Evolutionary conservation across 805 yeast genomes (phyloP).

Genomic region (Monosporozyma solicola): DNA sequence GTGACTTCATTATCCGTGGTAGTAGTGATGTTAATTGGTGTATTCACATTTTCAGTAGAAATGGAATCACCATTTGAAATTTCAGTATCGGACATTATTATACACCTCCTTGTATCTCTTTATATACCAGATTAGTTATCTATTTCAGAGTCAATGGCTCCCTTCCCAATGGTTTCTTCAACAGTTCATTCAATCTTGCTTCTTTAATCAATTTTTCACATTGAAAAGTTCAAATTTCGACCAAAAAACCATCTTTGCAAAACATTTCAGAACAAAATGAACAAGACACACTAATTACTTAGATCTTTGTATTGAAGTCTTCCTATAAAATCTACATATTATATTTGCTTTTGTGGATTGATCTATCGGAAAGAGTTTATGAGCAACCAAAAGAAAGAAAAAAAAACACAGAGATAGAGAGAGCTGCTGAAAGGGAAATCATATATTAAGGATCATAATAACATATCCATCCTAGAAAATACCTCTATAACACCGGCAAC

Average conservation of each 20-base stretch:
- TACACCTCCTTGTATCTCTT: background rate
- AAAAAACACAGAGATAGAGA: background rate
- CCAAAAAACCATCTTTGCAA: background rate
- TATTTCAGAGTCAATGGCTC: background rate
- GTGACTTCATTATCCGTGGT: background rate
- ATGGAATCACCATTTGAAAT: background rate
- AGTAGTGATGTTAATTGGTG: background rate
- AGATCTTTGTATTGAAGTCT: background rate
- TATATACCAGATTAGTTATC: no score
- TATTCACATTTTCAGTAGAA: background rate
- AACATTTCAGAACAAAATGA: background rate
- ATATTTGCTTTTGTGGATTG: background rate
- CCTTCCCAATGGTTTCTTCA: background rate
- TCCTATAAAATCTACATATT: background rate
- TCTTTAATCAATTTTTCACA: background rate
- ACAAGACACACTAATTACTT: background rate
- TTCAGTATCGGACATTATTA: background rate
- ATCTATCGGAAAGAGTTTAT: background rate
- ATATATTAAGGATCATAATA: conserved; percentile 38
- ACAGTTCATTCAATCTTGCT: background rate
- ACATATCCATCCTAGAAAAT: conserved; percentile 85
- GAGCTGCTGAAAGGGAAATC: background rate
- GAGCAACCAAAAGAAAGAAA: background rate
- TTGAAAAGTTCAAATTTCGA: background rate
- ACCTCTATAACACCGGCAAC: conserved; percentile 88